A percentile compares a stretch with the other conserved stretches of the same genome.
Evolutionary conservation across 2,329 filamentous ascomycete genomes (phyloP).

Genomic region (Hymenoscyphus albidus): DNA sequence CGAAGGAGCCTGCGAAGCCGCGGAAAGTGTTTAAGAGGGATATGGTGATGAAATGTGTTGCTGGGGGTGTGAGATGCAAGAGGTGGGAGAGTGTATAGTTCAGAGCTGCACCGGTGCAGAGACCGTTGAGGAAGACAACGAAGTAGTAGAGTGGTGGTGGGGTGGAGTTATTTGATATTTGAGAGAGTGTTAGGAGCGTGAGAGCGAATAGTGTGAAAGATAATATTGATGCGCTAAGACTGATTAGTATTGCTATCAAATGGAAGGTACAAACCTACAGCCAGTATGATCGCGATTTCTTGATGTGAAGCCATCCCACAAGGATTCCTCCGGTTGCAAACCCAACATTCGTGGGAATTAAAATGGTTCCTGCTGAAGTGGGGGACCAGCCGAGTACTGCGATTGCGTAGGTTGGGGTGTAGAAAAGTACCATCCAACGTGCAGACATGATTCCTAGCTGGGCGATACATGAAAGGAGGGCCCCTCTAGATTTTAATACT

Average conservation of each 20-base stretch:
- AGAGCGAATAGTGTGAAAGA: slow-evolving; percentile 59
- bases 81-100: slow-evolving; percentile 82
- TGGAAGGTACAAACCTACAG: slow-evolving; percentile 35
- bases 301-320: slow-evolving; percentile 73
- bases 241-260: background rate
- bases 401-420: slow-evolving; percentile 74
- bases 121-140: slow-evolving; percentile 65
- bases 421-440: slow-evolving; percentile 78
- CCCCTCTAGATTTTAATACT: slow-evolving; percentile 65
- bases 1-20: slow-evolving; percentile 77
- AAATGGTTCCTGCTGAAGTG: slow-evolving; percentile 67
- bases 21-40: slow-evolving; percentile 76
- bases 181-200: slow-evolving; percentile 54
- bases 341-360: slow-evolving; percentile 77
- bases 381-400: slow-evolving; percentile 68
- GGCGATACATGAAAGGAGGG: slow-evolving; percentile 68
- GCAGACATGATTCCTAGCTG: slow-evolving; percentile 77
- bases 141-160: slow-evolving; percentile 52
- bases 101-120: slow-evolving; percentile 66
- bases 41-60: slow-evolving; percentile 70
- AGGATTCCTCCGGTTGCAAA: slow-evolving; percentile 72
- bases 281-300: slow-evolving; percentile 70
- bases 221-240: slow-evolving; percentile 49
- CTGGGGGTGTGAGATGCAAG: slow-evolving; percentile 63
- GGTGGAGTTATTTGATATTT: slow-evolving; percentile 50